Evolutionary conservation across 2,329 filamentous ascomycete genomes (phyloP).

Genomic region (Blastomyces emzantsi): DNA sequence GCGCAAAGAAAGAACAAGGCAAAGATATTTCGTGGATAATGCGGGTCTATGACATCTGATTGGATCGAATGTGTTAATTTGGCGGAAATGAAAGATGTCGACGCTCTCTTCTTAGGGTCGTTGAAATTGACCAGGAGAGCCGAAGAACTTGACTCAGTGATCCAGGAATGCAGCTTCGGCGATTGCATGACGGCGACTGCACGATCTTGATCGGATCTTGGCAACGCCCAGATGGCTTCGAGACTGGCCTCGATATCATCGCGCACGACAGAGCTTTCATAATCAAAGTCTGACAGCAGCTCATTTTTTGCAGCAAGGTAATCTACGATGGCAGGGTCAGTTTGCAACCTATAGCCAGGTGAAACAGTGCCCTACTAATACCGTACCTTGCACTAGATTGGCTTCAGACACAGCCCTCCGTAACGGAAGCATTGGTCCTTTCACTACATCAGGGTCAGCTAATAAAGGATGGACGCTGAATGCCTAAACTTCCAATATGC

Average conservation of each 20-base stretch:
- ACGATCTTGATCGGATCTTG: slow-evolving; percentile 4
- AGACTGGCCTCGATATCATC: not conserved
- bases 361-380: not conserved
- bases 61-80: slow-evolving; percentile 4
- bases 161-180: slow-evolving; percentile 7
- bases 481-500: no score
- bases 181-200: slow-evolving; percentile 4
- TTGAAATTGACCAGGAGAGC: slow-evolving; percentile 7
- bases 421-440: slow-evolving; percentile 1
- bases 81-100: slow-evolving; percentile 5
- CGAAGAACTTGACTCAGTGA: slow-evolving; percentile 1
- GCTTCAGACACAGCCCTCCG: slow-evolving; percentile 2
- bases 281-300: not conserved
- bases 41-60: slow-evolving; percentile 4
- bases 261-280: slow-evolving; percentile 4
- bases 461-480: not conserved
- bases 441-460: not conserved
- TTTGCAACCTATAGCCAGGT: not conserved
- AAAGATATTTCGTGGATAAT: slow-evolving; percentile 6
- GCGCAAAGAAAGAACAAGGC: slow-evolving; percentile 4
- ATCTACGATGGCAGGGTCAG: not conserved
- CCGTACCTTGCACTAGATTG: slow-evolving; percentile 2
- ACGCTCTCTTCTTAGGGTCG: not conserved
- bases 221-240: not conserved
- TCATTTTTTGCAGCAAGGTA: slow-evolving; percentile 1